Conservation (phyloP, 2,329 filamentous ascomycete genomes). For the Monosporascus sp. region DNA sequence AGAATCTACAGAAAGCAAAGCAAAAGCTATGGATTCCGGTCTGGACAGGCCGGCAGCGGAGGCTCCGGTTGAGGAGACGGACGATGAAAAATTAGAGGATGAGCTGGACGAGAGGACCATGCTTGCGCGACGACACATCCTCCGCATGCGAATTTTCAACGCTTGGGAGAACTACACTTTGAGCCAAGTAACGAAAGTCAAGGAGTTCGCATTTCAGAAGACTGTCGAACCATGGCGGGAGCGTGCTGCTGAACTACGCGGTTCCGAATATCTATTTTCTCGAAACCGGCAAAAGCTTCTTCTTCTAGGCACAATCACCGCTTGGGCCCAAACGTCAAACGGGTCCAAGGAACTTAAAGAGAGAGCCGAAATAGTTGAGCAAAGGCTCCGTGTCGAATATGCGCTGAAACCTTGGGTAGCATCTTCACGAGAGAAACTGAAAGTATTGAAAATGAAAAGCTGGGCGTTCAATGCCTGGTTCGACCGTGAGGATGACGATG, state of each 20-base stretch:
- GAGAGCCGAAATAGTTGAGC: neutral
- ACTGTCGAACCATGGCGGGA: constrained; percentile 6
- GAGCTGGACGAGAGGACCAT: constrained; percentile 24
- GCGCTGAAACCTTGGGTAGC: constrained; percentile 8
- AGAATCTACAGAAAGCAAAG: neutral
- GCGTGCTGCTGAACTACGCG: neutral
- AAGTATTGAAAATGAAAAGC: constrained; percentile 1
- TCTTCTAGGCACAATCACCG: neutral
- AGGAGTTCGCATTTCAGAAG: constrained; percentile 13
- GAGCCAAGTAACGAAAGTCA: constrained; percentile 16
- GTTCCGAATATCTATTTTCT: neutral
- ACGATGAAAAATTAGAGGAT: constrained; percentile 10
- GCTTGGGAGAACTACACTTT: constrained; percentile 25
- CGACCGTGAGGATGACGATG: constrained; percentile 1
- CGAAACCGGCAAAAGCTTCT: neutral
- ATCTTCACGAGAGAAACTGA: constrained; percentile 1
- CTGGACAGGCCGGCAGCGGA: neutral
- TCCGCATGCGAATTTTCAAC: constrained; percentile 28
- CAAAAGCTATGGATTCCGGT: neutral
- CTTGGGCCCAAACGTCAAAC: neutral
- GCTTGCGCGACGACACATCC: constrained; percentile 27
- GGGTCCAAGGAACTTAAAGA: neutral
- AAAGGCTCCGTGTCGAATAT: constrained; percentile 1
- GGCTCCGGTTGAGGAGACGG: constrained; percentile 2
- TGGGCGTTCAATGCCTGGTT: constrained; percentile 6